Evolutionary conservation across 768 basidiomycete genomes (phyloP), one percentile per base, ranked within the genome.

Genomic region (Russula ochroleuca): DNA sequence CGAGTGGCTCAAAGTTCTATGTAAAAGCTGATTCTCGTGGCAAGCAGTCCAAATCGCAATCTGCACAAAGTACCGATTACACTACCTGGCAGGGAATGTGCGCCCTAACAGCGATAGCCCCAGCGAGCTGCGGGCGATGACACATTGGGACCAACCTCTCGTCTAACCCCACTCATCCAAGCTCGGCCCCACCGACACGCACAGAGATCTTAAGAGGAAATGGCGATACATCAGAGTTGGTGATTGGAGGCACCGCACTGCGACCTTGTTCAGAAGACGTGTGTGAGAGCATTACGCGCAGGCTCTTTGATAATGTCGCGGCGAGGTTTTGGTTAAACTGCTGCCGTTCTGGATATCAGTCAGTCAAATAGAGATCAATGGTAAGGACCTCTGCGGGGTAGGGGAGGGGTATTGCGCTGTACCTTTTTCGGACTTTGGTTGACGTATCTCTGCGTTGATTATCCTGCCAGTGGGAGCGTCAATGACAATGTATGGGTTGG

Each of bases 241-340:
- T 90, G 61, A 93, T 93, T 6, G 85, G 81, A 4, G 91, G 91
- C 9, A 93, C 91, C 0, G 82, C 86, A 0, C 81, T 78, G 4
- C 91, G 82, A 4, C 92, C 92, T 13, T 78, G 77, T 70, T 90
- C 90, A 1, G 90, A 92, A 0, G 90, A 87, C 0, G 90, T 90
- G 69, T 93, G 84, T 1, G 78, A 83, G 21, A 92, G 79, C 81
- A 93, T 90, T 35, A 81, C 84, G 31, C 83, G 77, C 19, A 93
- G 76, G 19, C 88, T 81, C 64, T 84, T 85, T 1, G 83, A 84
- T 31, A 93, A 78, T 1, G 85, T 83, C 0, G 80, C 71, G 0
- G 85, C 78, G 1, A 92, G 79, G n/a, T 77, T 81, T 1, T 78
- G 67, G 50, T 87, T 78, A 68, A 87, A 87, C 11, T 80, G 75